Base-by-base conservation (phyloP, 768 basidiomycete genomes). In the Agrocybe praecox region DNA sequence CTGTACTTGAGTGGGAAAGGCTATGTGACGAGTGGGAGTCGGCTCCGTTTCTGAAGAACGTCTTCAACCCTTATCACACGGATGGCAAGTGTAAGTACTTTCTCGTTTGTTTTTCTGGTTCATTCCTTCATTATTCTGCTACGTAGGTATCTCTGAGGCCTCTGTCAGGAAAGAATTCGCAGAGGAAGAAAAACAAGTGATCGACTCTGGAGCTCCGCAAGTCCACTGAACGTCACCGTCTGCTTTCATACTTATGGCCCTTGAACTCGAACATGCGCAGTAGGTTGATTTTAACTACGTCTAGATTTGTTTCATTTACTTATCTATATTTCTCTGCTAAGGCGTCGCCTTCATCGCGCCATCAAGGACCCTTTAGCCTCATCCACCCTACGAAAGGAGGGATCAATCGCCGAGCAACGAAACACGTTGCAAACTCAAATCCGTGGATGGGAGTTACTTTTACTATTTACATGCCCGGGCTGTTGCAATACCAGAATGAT, bases 381-480 rank as follows among this genome's bases (percentile, higher is more conserved):
- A n/a, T n/a, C n/a, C n/a, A n/a, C n/a, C n/a, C n/a, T n/a, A n/a
- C n/a, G 17, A 1, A 64, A 56, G 56, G 56, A 55, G 46, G 49
- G 42, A 12, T 4, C 5, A 6, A 29, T 40, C 3, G 36, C 14
- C 14, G 36, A 40, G 12, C 36, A 40, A 12, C 36, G 36, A 6
- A 6, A 14, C 5, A 40, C 14, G 5, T 40, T 40, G n/a, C 5
- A 12, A 6, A 15, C 36, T n/a, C n/a, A 12, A 6, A 40, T 40
- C n/a, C 5, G 14, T 4, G 36, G 4, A 15, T 40, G 36, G 36
- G 36, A 40, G 12, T 12, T 15, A 4, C 5, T 63, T 4, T 2
- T 23, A 9, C 55, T 4, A 21, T 63, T 1, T 63, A 63, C 40
- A 58, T 63, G 50, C 62, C 59, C 0, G 59, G 61, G 1, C 46